Conservation (phyloP, 768 basidiomycete species). For the Lyophyllum shimeji region DNA sequence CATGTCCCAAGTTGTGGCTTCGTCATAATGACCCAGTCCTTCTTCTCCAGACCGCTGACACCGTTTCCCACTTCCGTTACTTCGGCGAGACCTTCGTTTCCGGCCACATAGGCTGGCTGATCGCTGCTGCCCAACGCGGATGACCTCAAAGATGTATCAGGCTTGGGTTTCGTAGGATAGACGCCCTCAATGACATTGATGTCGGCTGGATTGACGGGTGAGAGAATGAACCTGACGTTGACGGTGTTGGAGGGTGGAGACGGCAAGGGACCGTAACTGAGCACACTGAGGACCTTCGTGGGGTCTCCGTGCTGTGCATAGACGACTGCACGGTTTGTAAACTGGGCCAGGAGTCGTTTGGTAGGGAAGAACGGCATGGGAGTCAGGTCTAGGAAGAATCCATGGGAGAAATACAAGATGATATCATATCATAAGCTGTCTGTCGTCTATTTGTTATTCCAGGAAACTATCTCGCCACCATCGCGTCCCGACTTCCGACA, state of each 20-base stretch:
- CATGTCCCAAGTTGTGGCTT: constrained; percentile 77
- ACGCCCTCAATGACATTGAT: constrained; percentile 80
- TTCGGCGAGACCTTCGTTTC: constrained; percentile 76
- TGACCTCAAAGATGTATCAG: constrained; percentile 31
- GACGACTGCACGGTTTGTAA: constrained; percentile 60
- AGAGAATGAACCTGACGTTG: constrained; percentile 66
- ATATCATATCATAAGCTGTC: background rate
- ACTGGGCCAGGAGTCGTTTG: constrained; percentile 11
- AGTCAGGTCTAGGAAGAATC: background rate
- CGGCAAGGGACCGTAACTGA: constrained; percentile 52
- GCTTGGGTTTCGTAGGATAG: constrained; percentile 67
- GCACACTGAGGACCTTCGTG: constrained; percentile 51
- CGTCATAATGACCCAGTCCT: constrained; percentile 76
- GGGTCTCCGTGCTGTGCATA: constrained; percentile 66
- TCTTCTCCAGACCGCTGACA: constrained; percentile 45
- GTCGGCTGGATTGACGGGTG: constrained; percentile 83
- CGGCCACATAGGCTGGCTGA: constrained; percentile 55
- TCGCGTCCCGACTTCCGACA: too few relatives aligned
- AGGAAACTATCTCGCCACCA: too few relatives aligned
- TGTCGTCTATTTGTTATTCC: too few relatives aligned
- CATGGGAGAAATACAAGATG: background rate
- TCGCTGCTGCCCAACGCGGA: constrained; percentile 31
- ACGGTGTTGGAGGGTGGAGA: constrained; percentile 54
- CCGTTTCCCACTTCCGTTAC: constrained; percentile 61
- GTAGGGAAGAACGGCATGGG: constrained; percentile 20